Conservation (phyloP, 2,329 filamentous ascomycete genomes). For the Cucurbitaria berberidis region DNA sequence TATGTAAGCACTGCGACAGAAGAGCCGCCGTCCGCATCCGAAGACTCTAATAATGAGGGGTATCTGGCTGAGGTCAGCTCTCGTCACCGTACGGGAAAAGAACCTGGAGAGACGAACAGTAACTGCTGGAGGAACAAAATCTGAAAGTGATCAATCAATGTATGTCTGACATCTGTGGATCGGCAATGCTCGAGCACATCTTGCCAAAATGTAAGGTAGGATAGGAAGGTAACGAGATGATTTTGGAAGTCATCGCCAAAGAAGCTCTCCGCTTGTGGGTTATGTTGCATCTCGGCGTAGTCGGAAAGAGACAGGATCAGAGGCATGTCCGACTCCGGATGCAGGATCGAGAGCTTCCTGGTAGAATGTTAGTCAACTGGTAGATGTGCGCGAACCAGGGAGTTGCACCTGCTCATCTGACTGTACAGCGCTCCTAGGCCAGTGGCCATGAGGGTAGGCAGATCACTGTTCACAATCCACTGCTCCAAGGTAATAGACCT, state of each 20-base stretch:
- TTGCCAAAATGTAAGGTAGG: conserved; percentile 96
- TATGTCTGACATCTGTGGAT: conserved; percentile 89
- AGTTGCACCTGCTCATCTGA: conserved; percentile 65
- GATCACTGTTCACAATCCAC: conserved; percentile 96
- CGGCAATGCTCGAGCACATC: conserved; percentile 95
- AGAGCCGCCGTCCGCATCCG: conserved; percentile 94
- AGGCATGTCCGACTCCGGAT: conserved; percentile 76
- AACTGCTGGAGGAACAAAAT: conserved; percentile 95
- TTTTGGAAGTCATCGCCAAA: conserved; percentile 77
- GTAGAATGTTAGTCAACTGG: conserved; percentile 14
- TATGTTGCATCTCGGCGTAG: conserved; percentile 74
- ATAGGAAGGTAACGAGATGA: conserved; percentile 92
- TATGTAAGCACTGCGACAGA: conserved; percentile 96
- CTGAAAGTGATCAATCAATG: conserved; percentile 94
- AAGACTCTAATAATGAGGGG: conserved; percentile 93
- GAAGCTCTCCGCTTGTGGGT: conserved; percentile 71
- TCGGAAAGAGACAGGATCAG: conserved; percentile 89
- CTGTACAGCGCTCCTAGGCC: conserved; percentile 82
- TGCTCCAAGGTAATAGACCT: conserved; percentile 82
- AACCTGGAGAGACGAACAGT: conserved; percentile 63
- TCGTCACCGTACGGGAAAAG: not conserved
- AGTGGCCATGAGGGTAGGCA: conserved; percentile 96
- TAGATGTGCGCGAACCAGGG: not conserved
- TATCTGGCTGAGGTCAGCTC: conserved; percentile 64
- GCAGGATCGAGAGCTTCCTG: conserved; percentile 81